These are phyloP conservation scores for Malassezia sympodialis DNA, from an alignment of 1,284 basidiomycete genomes.

Conservation along the genomic window DNA sequence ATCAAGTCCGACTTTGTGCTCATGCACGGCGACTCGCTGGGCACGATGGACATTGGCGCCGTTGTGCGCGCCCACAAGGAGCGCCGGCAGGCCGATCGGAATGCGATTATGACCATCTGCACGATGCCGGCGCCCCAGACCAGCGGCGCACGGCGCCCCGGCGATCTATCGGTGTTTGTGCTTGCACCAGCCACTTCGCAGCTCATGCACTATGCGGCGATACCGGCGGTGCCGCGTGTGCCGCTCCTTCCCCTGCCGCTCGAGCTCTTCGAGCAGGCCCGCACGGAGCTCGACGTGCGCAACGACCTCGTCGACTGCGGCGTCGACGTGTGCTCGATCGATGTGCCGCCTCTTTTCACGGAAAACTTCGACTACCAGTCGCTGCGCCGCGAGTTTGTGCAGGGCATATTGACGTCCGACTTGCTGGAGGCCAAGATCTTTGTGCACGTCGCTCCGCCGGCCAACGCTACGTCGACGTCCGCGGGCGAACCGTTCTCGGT, in stretches of 20 bases:
- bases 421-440: conserved; percentile 88
- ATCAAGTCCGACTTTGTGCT: conserved; percentile 70
- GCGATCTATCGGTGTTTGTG: conserved; percentile 34
- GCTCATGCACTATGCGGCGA: conserved; percentile 46
- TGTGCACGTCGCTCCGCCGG: conserved; percentile 62
- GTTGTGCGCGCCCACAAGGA: conserved; percentile 82
- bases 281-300: conserved; percentile 63
- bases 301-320: conserved; percentile 78
- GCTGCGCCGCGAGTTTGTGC: conserved; percentile 82
- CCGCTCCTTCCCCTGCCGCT: conserved; percentile 37
- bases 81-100: conserved; percentile 72
- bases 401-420: conserved; percentile 91
- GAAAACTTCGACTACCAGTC: conserved; percentile 98
- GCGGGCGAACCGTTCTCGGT: conserved; percentile 17
- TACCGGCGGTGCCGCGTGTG: conserved; percentile 36
- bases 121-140: conserved; percentile 21
- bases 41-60: conserved; percentile 79
- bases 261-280: conserved; percentile 27
- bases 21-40: conserved; percentile 84
- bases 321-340: conserved; percentile 57
- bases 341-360: conserved; percentile 87
- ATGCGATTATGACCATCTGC: conserved; percentile 74
- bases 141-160: conserved; percentile 24
- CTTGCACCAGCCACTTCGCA: conserved; percentile 39
- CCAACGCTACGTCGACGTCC: conserved; percentile 60